Evolutionary conservation across 2,329 filamentous ascomycete species (phyloP).

Genomic region (Clonostachys rosea): DNA sequence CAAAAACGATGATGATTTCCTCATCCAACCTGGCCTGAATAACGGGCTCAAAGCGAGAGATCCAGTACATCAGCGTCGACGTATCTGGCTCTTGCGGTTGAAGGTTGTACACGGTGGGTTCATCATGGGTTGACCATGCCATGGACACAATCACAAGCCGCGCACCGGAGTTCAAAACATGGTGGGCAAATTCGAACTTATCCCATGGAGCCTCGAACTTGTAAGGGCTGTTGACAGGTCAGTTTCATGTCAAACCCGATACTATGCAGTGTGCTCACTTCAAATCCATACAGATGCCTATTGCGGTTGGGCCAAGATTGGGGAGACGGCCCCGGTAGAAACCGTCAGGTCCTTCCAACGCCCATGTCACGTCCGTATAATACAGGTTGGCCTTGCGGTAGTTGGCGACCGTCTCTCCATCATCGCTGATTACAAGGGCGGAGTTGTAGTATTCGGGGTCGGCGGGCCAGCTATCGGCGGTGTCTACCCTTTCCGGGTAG

Average conservation of each 20-base stretch:
- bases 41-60: slow-evolving; percentile 63
- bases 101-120: slow-evolving; percentile 36
- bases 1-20: slow-evolving; percentile 65
- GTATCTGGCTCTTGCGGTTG: slow-evolving; percentile 59
- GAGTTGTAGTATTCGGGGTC: slow-evolving; percentile 51
- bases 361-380: slow-evolving; percentile 58
- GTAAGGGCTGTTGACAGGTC: slow-evolving; percentile 18
- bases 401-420: slow-evolving; percentile 57
- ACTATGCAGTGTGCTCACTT: slow-evolving; percentile 34
- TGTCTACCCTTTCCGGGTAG: slow-evolving; percentile 67
- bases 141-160: slow-evolving; percentile 68
- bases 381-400: slow-evolving; percentile 59
- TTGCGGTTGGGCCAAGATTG: slow-evolving; percentile 43
- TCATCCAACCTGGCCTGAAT: slow-evolving; percentile 44
- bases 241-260: not conserved
- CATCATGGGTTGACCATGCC: slow-evolving; percentile 69
- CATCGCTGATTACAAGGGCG: slow-evolving; percentile 45
- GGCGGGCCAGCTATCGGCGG: slow-evolving; percentile 41
- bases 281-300: slow-evolving; percentile 64
- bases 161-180: slow-evolving; percentile 50
- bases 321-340: slow-evolving; percentile 42
- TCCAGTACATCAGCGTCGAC: slow-evolving; percentile 73
- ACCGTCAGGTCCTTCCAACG: slow-evolving; percentile 44
- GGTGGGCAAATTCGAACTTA: slow-evolving; percentile 40
- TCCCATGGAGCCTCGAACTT: slow-evolving; percentile 31